Evolutionary conservation across 2,329 filamentous ascomycete genomes (phyloP).

Genomic region (Xylariaceae sp.): DNA sequence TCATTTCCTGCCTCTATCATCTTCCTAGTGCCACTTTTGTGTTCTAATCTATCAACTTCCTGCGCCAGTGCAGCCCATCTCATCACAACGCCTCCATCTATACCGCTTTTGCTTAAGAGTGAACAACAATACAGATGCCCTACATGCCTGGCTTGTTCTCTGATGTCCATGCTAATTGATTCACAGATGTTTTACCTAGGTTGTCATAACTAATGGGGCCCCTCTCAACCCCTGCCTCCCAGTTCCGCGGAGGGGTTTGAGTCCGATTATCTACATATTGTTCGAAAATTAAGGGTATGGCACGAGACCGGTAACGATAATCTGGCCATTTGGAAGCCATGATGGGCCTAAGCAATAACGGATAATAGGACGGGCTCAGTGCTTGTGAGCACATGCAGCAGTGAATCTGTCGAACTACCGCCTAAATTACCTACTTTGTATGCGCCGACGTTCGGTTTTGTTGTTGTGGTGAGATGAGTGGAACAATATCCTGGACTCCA

Average conservation of each 20-base stretch:
- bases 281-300: not conserved
- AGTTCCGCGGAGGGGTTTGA: not conserved
- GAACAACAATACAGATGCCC: not conserved
- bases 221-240: not conserved
- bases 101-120: not conserved
- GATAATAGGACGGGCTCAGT: not conserved
- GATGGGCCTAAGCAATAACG: not conserved
- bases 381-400: not conserved
- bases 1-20: slow-evolving; percentile 5
- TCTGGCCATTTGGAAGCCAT: not conserved
- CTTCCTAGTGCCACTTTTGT: slow-evolving; percentile 8
- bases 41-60: not conserved
- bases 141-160: not conserved
- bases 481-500: too few relatives aligned
- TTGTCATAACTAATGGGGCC: not conserved
- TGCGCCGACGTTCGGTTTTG: too few relatives aligned
- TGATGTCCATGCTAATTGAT: slow-evolving; percentile 3
- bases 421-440: not conserved
- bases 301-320: not conserved
- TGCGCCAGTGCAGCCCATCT: not conserved
- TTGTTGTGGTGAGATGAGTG: not conserved
- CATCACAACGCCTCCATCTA: not conserved
- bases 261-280: not conserved
- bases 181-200: not conserved
- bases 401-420: not conserved